These are phyloP conservation scores for Verticillium alfalfae DNA, from an alignment of 2,329 filamentous ascomycete genomes.

Conservation along the genomic window DNA sequence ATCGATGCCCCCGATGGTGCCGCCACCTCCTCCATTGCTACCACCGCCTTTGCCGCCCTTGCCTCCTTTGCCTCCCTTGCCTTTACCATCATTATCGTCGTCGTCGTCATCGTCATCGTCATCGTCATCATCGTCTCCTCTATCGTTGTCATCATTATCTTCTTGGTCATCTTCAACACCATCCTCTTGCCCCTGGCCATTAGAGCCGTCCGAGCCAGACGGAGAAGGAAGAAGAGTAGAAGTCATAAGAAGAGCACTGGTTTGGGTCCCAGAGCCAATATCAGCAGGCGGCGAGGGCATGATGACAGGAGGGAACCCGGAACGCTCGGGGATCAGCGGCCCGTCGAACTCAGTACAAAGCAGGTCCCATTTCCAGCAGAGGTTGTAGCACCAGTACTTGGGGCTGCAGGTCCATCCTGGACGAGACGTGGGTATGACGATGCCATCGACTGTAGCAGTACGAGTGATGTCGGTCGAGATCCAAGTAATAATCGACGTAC, in stretches of 20 bases:
- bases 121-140: neutral
- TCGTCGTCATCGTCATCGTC: neutral
- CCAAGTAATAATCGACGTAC: slow-evolving; percentile 6
- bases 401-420: neutral
- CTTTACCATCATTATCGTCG: neutral
- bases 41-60: neutral
- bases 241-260: neutral
- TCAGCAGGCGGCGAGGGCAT: neutral
- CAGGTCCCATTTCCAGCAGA: neutral
- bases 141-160: neutral
- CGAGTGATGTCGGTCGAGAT: slow-evolving; percentile 6
- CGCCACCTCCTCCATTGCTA: neutral
- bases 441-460: neutral
- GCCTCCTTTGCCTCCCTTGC: neutral
- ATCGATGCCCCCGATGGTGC: neutral
- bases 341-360: neutral
- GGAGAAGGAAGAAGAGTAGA: neutral
- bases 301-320: neutral
- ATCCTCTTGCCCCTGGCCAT: neutral
- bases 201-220: neutral
- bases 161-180: neutral
- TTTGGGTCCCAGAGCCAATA: neutral
- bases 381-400: neutral
- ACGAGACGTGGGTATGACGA: neutral
- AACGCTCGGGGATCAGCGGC: neutral